These are phyloP conservation scores for Actinomortierella ambigua DNA, from an alignment of 371 early-diverging fungal genomes.

Conservation along the genomic window DNA sequence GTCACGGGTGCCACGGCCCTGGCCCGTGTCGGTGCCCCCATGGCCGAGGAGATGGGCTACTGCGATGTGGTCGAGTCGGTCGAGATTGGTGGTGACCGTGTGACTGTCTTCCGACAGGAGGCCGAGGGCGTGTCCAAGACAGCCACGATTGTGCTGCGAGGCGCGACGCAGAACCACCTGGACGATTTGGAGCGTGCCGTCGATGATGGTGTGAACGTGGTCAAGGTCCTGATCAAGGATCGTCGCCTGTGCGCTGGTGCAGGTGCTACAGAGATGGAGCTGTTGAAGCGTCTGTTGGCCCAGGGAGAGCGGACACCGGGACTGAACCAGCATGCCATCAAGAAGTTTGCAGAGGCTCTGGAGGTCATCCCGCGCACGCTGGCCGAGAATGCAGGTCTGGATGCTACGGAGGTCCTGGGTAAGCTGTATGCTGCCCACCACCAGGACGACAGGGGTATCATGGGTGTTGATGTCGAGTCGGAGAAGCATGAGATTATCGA, in stretches of 20 bases:
- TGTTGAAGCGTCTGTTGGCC: conserved; percentile 75
- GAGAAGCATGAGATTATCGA: conserved; percentile 80
- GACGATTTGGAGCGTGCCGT: conserved; percentile 98
- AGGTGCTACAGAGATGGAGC: conserved; percentile 95
- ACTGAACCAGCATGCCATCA: conserved; percentile 95
- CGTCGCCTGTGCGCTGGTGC: conserved; percentile 92
- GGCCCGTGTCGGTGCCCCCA: conserved; percentile 92
- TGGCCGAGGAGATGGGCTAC: conserved; percentile 96
- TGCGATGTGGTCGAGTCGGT: conserved; percentile 95
- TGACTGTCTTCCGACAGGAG: conserved; percentile 95
- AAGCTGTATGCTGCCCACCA: conserved; percentile 95
- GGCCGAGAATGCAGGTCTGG: conserved; percentile 96
- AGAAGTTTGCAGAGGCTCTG: conserved; percentile 95
- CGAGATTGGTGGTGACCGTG: conserved; percentile 97
- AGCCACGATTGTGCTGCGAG: conserved; percentile 96
- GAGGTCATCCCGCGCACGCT: conserved; percentile 96
- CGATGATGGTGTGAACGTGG: conserved; percentile 97
- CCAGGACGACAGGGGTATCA: conserved; percentile 58
- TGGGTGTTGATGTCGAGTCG: conserved; percentile 55
- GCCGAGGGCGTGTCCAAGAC: conserved; percentile 75
- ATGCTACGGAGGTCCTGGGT: conserved; percentile 92
- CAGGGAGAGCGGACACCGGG: conserved; percentile 88
- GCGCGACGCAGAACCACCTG: conserved; percentile 96
- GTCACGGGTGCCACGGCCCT: conserved; percentile 93
- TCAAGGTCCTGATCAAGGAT: conserved; percentile 94